phyloP scores from a whole-genome alignment of 2,329 filamentous ascomycete genomes.

The Colletotrichum coccodes region DNA sequence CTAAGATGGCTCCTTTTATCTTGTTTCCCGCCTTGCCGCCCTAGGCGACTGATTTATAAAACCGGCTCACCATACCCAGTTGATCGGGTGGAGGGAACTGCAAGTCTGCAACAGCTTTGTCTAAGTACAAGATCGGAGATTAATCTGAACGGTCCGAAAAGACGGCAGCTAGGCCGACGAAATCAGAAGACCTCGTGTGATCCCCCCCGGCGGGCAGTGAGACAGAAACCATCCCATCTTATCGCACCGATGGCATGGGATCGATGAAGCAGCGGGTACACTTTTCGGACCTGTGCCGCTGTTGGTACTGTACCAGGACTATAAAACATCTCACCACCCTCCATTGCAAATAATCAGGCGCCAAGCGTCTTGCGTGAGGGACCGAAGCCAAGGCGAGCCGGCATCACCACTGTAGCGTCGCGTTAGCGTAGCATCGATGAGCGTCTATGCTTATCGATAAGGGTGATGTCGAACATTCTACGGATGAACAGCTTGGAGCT shows the following conservation, averaged over 20 bases:
- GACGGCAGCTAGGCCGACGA: background rate
- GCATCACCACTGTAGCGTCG: background rate
- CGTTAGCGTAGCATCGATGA: background rate
- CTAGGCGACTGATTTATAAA: background rate
- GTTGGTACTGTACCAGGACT: background rate
- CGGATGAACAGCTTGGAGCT: background rate
- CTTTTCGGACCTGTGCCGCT: background rate
- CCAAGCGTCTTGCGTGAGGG: background rate
- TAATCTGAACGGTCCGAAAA: background rate
- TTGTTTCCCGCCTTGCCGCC: background rate
- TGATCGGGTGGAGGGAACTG: background rate
- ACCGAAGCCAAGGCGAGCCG: background rate
- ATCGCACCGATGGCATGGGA: background rate
- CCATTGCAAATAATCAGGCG: background rate
- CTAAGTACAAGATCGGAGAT: background rate
- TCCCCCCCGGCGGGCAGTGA: background rate
- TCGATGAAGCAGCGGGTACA: slow-evolving; percentile 5
- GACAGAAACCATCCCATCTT: background rate
- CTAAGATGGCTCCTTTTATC: background rate
- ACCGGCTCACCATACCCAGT: background rate
- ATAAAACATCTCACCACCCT: background rate
- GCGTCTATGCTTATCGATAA: slow-evolving; percentile 11
- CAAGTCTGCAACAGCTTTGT: background rate
- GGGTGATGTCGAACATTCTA: background rate
- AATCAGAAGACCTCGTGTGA: background rate